Conservation (phyloP, 192 early-diverging fungal species). For the Borealophlyctis nickersoniae region DNA sequence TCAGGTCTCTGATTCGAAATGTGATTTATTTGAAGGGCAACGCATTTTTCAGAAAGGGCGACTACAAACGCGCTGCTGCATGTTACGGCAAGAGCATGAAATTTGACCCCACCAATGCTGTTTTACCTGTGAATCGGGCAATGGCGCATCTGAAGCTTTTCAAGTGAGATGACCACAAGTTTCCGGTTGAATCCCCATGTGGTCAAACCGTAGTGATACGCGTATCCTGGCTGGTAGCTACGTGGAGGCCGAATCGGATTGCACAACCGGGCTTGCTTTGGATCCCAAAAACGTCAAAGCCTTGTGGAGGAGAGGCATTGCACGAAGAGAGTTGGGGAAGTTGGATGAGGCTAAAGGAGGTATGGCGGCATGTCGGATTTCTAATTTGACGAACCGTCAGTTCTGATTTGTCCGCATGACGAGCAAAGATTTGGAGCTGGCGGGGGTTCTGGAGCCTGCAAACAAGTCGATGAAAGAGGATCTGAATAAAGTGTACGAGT, state of each 20-base stretch:
- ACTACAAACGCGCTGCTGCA: conserved; percentile 38
- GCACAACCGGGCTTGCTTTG: conserved; percentile 52
- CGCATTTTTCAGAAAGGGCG: conserved; percentile 46
- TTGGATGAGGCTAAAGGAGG: conserved; percentile 54
- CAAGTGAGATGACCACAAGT: conserved; percentile 33
- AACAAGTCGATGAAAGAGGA: conserved; percentile 67
- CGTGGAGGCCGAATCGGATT: conserved; percentile 64
- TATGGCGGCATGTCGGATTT: conserved; percentile 15
- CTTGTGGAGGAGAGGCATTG: conserved; percentile 70
- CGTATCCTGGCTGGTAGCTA: conserved; percentile 48
- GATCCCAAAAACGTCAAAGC: conserved; percentile 77
- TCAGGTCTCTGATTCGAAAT: too few relatives aligned
- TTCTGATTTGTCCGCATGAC: background rate
- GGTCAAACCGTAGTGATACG: background rate
- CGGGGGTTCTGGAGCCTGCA: conserved; percentile 62
- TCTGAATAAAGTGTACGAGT: conserved; percentile 40
- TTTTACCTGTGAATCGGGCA: conserved; percentile 71
- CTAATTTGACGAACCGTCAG: conserved; percentile 1
- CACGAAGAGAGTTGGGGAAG: conserved; percentile 49
- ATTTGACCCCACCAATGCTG: conserved; percentile 55
- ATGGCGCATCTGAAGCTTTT: conserved; percentile 78
- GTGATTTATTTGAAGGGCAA: conserved; percentile 48
- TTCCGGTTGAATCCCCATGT: background rate
- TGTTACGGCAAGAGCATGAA: conserved; percentile 58
- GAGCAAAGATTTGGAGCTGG: conserved; percentile 58